phyloP scores from a whole-genome alignment of 352 stramenopile species.

The Phytophthora cactorum region DNA sequence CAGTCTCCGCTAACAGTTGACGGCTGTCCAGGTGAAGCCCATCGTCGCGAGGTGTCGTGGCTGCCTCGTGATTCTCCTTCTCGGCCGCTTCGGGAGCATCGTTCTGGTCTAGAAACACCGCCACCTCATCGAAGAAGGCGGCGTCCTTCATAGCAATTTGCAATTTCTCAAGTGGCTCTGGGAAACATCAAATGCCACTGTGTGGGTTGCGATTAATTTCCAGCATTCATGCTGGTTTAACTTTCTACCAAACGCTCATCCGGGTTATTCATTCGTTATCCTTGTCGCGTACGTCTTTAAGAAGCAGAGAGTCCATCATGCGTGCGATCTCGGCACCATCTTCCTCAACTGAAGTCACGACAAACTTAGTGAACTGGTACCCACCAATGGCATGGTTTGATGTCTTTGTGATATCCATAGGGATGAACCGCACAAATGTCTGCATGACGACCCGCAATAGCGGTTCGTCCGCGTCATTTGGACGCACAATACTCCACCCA shows the following conservation, averaged over 20 bases:
- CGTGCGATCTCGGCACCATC: slow-evolving; percentile 30
- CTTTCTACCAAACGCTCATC: too few species aligned
- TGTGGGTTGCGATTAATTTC: too few species aligned
- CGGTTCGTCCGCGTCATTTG: slow-evolving; percentile 19
- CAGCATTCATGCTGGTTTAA: too few species aligned
- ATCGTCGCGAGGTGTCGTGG: neutral
- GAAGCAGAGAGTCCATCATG: slow-evolving; percentile 40
- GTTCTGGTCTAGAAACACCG: neutral
- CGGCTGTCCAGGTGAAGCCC: slow-evolving; percentile 2
- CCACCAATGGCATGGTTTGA: slow-evolving; percentile 1
- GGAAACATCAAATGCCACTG: too few species aligned
- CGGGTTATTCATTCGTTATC: too few species aligned
- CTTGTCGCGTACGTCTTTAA: too few species aligned
- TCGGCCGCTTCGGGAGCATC: neutral
- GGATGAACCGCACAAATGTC: slow-evolving; percentile 34
- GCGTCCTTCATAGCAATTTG: too few species aligned
- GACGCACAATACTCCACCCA: slow-evolving; percentile 51
- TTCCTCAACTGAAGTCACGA: slow-evolving; percentile 33
- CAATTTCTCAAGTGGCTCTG: too few species aligned
- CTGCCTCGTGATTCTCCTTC: neutral
- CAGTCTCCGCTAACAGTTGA: slow-evolving; percentile 13
- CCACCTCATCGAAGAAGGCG: slow-evolving; percentile 1
- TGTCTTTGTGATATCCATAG: slow-evolving; percentile 7
- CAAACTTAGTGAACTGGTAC: slow-evolving; percentile 34
- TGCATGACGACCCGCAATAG: slow-evolving; percentile 24